Evolutionary conservation across 2,329 filamentous ascomycete species (phyloP), one percentile per base, ranked within the genome.

Genomic region (Nothophaeocryptopus gaeumannii): DNA sequence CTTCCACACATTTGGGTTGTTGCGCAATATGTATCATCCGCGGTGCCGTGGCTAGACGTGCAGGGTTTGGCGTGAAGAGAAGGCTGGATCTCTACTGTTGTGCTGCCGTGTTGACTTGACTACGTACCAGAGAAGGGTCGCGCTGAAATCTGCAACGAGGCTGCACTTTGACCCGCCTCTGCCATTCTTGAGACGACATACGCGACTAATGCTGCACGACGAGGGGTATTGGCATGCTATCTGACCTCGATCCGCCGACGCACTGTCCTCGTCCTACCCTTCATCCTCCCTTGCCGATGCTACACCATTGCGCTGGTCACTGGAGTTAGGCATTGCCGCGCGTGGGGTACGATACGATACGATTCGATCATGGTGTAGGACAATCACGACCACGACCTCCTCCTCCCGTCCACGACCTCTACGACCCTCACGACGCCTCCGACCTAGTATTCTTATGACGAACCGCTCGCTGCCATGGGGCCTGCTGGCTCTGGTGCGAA

Each of bases 401-500:
- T 39, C 15, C 33, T 32, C 20, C n/a, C 31, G 7, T 45, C 40
- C 41, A 55, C 41, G 39, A 53, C 40, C 33, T 32, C 15, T 16
- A 50, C 52, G 15, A 46, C 34, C 37, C 37, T 13, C 20, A 49
- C 45, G 35, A 51, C 40, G 20, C 26, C 32, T 35, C 34, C 52
- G 39, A 45, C 13, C 4, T 40, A 31, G 32, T 48, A 47, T 55
- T 50, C 52, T 50, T 52, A 59, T 59, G 56, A 55, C 43, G 49
- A n/a, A 37, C 31, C 31, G 39, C 12, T 31, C 37, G 16, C 45
- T 51, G 16, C 52, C 47, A 30, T 53, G 50, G 56, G 56, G 61
- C 55, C 58, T 63, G 37, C 51, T 60, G 58, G 62, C 61, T 61
- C 52, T 63, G 42, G 51, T 57, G 16, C 52, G 41, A n/a, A 26